phyloP scores from a whole-genome alignment of 345 rosid species.

The Melastoma malabathricum region DNA sequence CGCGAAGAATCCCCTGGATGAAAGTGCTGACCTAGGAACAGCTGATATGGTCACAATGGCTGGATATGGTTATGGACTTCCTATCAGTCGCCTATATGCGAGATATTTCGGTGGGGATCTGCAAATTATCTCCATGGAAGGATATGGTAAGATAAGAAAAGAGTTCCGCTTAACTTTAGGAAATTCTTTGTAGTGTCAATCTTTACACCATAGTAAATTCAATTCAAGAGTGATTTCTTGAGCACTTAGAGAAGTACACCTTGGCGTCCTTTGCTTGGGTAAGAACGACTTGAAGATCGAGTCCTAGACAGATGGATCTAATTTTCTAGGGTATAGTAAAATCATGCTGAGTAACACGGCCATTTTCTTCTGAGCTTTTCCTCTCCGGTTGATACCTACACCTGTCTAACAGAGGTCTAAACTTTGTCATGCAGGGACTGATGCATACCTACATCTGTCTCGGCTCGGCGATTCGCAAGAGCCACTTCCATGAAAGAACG shows the following conservation, averaged over 20 bases:
- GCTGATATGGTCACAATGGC: constrained; percentile 84
- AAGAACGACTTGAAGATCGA: background rate
- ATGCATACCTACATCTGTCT: constrained; percentile 64
- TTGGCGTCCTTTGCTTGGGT: background rate
- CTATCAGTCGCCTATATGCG: constrained; percentile 93
- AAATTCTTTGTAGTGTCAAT: background rate
- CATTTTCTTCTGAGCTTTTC: no score
- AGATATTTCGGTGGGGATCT: constrained; percentile 94
- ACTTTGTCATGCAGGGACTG: constrained; percentile 45
- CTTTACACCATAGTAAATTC: background rate
- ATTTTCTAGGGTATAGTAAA: no score
- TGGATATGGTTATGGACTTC: constrained; percentile 90
- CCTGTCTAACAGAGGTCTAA: background rate
- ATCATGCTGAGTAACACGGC: no score
- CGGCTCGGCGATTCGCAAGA: constrained; percentile 62
- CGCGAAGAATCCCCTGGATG: constrained; percentile 78
- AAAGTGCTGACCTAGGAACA: constrained; percentile 40
- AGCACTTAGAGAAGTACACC: background rate
- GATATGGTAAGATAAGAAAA: constrained; percentile 67
- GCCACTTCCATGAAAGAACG: constrained; percentile 41
- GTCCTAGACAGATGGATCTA: no score
- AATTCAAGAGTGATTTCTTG: background rate
- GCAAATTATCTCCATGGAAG: constrained; percentile 95
- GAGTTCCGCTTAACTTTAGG: background rate
- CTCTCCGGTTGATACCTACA: background rate